A percentile compares a stretch with the other conserved stretches of the same genome.
Evolutionary conservation across 2,329 filamentous ascomycete genomes (phyloP).

Genomic region (Chrysoporthe cubensis): DNA sequence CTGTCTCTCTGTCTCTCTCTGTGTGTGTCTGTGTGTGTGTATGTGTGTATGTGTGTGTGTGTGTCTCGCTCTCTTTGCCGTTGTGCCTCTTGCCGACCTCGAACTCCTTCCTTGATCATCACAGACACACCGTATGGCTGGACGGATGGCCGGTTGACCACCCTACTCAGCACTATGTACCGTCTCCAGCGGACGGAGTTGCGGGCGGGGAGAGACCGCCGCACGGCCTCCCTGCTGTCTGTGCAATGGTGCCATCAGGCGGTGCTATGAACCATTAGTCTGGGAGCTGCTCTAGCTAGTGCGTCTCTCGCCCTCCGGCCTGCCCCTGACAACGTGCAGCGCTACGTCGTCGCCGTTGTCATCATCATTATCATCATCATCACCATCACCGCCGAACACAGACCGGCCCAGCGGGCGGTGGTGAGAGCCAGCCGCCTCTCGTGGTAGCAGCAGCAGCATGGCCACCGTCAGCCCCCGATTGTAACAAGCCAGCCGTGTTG

Average conservation of each 20-base stretch:
- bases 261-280: not conserved
- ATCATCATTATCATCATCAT: too few species aligned
- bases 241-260: not conserved
- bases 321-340: not conserved
- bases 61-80: too few species aligned
- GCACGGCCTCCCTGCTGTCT: not conserved
- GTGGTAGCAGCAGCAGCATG: not conserved
- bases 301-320: not conserved
- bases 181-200: not conserved
- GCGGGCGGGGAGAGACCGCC: not conserved
- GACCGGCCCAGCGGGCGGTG: not conserved
- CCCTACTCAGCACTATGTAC: not conserved
- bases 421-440: not conserved
- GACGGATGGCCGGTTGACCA: not conserved
- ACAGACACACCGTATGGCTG: not conserved
- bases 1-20: not conserved
- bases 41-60: too few species aligned
- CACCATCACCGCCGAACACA: too few species aligned
- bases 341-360: not conserved
- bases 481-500: not conserved
- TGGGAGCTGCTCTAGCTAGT: not conserved
- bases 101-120: not conserved
- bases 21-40: not conserved
- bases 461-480: not conserved
- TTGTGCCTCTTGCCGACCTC: not conserved